phyloP scores from a whole-genome alignment of 23 red algal genomes.

The Cyanidium caldarium region DNA sequence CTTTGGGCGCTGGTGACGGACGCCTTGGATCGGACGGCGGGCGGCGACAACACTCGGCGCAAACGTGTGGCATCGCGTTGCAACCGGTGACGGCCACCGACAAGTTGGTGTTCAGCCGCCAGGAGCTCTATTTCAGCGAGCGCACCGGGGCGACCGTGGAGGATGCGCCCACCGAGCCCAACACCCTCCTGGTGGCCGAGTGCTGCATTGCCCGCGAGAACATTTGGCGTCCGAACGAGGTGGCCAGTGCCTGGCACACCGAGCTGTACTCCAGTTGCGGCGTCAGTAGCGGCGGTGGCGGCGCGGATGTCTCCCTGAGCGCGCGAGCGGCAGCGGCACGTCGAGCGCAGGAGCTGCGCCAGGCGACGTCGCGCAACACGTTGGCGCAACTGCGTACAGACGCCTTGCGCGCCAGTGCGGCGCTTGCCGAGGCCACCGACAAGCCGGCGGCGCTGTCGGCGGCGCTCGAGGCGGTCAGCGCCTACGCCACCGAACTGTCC shows the following conservation, averaged over 20 bases:
- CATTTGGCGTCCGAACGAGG: slow-evolving; percentile 34
- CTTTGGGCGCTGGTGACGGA: too few relatives aligned
- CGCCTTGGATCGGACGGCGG: background rate
- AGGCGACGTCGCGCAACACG: background rate
- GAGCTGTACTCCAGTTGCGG: slow-evolving; percentile 1
- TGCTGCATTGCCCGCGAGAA: slow-evolving; percentile 25
- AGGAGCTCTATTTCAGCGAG: slow-evolving; percentile 41
- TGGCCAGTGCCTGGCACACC: slow-evolving; percentile 35
- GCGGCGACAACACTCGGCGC: background rate
- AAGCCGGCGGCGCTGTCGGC: too few relatives aligned
- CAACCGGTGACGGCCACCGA: background rate
- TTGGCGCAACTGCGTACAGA: background rate
- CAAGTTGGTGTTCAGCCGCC: background rate
- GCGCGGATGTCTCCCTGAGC: background rate
- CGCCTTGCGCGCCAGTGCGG: too few relatives aligned
- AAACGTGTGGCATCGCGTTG: background rate
- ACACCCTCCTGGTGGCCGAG: slow-evolving; percentile 46
- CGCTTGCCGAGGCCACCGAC: too few relatives aligned
- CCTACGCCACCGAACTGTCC: too few relatives aligned
- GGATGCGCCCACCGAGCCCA: slow-evolving; percentile 35
- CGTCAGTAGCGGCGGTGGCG: background rate
- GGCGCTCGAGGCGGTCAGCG: too few relatives aligned
- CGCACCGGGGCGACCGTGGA: slow-evolving; percentile 31
- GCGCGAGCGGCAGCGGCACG: background rate
- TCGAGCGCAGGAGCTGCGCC: background rate